Percentiles rank a stretch among this genome's conserved stretches.
Conservation (phyloP, 352 stramenopile species). For the Phytopythium kandeliae region DNA sequence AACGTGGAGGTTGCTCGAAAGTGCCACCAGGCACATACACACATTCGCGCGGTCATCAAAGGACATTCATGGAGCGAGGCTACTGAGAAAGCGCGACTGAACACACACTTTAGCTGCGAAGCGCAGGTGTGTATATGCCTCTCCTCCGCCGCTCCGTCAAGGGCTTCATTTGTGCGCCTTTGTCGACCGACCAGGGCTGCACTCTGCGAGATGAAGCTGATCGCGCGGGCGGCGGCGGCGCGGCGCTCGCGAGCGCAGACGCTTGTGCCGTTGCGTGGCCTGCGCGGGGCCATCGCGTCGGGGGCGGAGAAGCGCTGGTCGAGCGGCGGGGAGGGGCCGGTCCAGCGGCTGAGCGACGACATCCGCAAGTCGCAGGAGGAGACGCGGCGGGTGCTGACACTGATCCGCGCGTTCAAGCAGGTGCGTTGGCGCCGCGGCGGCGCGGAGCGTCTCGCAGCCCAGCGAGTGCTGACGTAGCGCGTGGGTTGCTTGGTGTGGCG, state of each 20-base stretch:
- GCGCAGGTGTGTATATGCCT: too few species aligned
- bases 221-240: not conserved
- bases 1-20: too few species aligned
- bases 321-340: not conserved
- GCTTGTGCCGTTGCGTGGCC: conserved; percentile 8
- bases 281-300: not conserved
- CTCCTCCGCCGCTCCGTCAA: too few species aligned
- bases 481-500: too few species aligned
- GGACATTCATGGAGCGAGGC: not conserved
- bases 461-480: too few species aligned
- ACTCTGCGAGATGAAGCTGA: not conserved
- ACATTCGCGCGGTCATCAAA: too few species aligned
- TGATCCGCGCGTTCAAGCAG: conserved; percentile 88
- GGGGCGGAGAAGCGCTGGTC: conserved; percentile 1
- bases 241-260: not conserved
- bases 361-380: conserved; percentile 84
- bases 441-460: too few species aligned
- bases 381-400: conserved; percentile 67
- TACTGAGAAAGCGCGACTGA: too few species aligned
- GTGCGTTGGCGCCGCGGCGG: conserved; percentile 18
- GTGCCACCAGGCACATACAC: too few species aligned
- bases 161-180: too few species aligned
- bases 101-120: too few species aligned
- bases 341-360: conserved; percentile 65
- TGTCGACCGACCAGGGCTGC: too few species aligned